Base-by-base conservation (phyloP, 2,329 filamentous ascomycete species). In the Fonsecaea nubica region DNA sequence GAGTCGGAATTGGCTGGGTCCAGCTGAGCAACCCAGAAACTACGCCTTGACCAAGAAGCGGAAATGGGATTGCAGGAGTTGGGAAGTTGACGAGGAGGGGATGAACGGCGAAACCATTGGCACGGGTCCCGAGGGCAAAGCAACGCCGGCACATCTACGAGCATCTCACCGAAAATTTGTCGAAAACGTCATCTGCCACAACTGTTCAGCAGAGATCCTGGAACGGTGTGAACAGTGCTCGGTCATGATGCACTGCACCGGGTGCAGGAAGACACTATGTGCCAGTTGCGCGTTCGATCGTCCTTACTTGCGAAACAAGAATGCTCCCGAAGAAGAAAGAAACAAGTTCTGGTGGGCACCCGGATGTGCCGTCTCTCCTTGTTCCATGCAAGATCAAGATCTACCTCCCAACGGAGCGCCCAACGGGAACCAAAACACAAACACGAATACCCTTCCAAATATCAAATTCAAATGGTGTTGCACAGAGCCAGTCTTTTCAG, bases 191-290 rank as follows among this genome's bases (percentile, higher is more conserved):
- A 82, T 81, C 62, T 87, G 85, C 72, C 80, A 86, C 56, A 80
- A 82, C 64, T 87, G 85, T 76, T 78, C 79, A 57, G 83, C 85
- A 52, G 72, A 76, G 36, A 86, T 87, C 52, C 73, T 80, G 48
- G 85, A 87, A 73, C 77, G 85, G 57, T 87, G 85, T 72, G 85
- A 87, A 74, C 85, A 86, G 65, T 87, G 85, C 74, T 87, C 85
- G 64, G 84, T 87, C 15, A 78, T 85, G 70, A 87, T 87, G 85
- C 85, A 87, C 73, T 87, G 85, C 72, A 83, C 85, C 73, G 85
- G 85, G 42, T 87, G 85, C 72, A 80, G 85, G 58, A 87, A 85
- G 76, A 87, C 85, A 1, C 80, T 87, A 2, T 87, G 85, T 77
- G 84, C 83, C 21, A 86, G 84, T 74, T 87, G 85, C 74, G 84